A percentile compares a stretch with the other conserved stretches of the same genome.
phyloP scores from a whole-genome alignment of 2,329 filamentous ascomycete genomes.

The Pseudogymnoascus pannorum region DNA sequence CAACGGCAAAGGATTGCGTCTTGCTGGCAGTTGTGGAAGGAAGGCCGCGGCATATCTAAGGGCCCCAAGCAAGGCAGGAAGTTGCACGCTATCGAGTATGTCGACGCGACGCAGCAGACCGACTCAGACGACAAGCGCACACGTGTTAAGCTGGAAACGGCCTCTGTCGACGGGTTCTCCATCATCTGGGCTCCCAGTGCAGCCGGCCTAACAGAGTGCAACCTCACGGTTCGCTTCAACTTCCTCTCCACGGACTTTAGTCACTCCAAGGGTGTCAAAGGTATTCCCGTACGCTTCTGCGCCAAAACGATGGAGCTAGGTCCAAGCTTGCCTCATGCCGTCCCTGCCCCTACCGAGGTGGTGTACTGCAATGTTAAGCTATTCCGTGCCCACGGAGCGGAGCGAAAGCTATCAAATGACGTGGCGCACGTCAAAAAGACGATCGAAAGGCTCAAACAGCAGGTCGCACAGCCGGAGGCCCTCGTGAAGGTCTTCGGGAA shows the following conservation, averaged over 20 bases:
- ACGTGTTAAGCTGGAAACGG: slow-evolving; percentile 62
- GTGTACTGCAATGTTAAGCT: slow-evolving; percentile 96
- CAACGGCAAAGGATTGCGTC: slow-evolving; percentile 73
- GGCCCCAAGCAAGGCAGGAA: slow-evolving; percentile 89
- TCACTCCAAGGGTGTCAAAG: slow-evolving; percentile 97
- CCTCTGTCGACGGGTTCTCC: slow-evolving; percentile 90
- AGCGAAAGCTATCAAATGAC: slow-evolving; percentile 91
- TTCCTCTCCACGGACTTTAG: slow-evolving; percentile 98
- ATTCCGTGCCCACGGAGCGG: slow-evolving; percentile 90
- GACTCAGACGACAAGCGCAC: slow-evolving; percentile 60
- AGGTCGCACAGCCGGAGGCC: slow-evolving; percentile 70
- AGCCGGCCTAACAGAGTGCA: slow-evolving; percentile 66
- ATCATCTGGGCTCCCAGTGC: slow-evolving; percentile 76
- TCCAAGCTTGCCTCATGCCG: slow-evolving; percentile 41
- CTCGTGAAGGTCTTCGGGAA: slow-evolving; percentile 61
- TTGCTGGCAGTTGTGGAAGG: slow-evolving; percentile 72
- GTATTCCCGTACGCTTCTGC: slow-evolving; percentile 88
- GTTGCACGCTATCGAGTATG: slow-evolving; percentile 89
- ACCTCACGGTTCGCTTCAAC: slow-evolving; percentile 89
- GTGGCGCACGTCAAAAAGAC: slow-evolving; percentile 91
- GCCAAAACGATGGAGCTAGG: slow-evolving; percentile 73
- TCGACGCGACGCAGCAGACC: slow-evolving; percentile 56
- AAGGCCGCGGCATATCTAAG: slow-evolving; percentile 87
- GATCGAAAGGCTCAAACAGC: slow-evolving; percentile 91
- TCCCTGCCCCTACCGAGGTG: slow-evolving; percentile 56